Percentiles rank a stretch among this genome's conserved stretches.
Conservation (phyloP, 768 basidiomycete species). For the Lactarius sp. region DNA sequence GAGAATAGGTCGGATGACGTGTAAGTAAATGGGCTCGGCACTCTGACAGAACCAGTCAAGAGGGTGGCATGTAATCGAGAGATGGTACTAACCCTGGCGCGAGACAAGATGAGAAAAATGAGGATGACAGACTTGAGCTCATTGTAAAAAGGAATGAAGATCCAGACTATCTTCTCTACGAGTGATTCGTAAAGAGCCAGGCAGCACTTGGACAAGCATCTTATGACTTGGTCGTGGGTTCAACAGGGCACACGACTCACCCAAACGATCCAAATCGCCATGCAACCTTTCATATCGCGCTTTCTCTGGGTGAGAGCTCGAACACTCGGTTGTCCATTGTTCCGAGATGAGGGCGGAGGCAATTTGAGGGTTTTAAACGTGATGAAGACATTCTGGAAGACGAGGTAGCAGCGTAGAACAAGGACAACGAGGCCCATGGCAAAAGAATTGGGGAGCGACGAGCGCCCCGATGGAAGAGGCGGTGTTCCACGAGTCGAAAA, state of each 20-base stretch:
- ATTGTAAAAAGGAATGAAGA: constrained; percentile 80
- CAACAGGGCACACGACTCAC: constrained; percentile 38
- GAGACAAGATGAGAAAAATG: constrained; percentile 69
- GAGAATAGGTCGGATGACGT: constrained; percentile 71
- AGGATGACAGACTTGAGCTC: constrained; percentile 73
- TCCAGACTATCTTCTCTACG: constrained; percentile 56
- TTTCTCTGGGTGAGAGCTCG: constrained; percentile 72
- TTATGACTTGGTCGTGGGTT: constrained; percentile 19
- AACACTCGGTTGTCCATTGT: constrained; percentile 57
- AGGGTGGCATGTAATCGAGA: neutral
- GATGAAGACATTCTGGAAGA: constrained; percentile 77
- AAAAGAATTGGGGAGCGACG: constrained; percentile 4
- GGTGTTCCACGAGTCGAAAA: constrained; percentile 17
- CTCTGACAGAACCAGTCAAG: constrained; percentile 44
- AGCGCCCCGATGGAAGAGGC: constrained; percentile 18
- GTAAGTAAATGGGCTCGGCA: constrained; percentile 79
- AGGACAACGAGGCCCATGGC: constrained; percentile 67
- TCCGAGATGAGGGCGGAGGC: constrained; percentile 50
- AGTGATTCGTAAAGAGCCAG: constrained; percentile 63
- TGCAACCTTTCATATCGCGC: constrained; percentile 77
- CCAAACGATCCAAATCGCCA: constrained; percentile 85
- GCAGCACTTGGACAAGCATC: constrained; percentile 49
- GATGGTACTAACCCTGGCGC: constrained; percentile 51
- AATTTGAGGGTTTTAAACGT: constrained; percentile 78
- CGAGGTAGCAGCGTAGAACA: constrained; percentile 59